Conservation (phyloP, 192 early-diverging fungal genomes). For the Coemansia sp. region DNA sequence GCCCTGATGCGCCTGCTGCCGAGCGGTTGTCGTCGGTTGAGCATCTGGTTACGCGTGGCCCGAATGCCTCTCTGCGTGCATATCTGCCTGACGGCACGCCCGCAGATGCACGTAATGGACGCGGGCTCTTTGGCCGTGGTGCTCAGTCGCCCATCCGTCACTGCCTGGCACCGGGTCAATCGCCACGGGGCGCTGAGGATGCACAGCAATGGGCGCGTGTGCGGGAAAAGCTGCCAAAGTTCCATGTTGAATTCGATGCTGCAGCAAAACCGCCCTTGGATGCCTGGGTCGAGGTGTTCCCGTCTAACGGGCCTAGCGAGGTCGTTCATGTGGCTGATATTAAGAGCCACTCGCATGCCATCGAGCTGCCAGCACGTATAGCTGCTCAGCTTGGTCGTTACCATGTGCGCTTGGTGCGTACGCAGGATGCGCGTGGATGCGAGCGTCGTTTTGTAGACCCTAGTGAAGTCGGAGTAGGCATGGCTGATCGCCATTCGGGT, state of each 20-base stretch:
- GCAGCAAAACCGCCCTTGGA: conserved; percentile 29
- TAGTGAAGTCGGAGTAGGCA: conserved; percentile 16
- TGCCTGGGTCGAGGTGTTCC: conserved; percentile 49
- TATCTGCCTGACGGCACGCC: conserved; percentile 36
- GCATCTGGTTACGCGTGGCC: conserved; percentile 24
- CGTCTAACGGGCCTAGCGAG: conserved; percentile 36
- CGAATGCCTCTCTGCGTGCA: conserved; percentile 33
- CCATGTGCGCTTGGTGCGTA: conserved; percentile 38
- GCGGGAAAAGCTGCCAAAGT: conserved; percentile 34
- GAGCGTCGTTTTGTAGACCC: conserved; percentile 38
- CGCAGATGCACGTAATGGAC: background rate
- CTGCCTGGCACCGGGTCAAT: conserved; percentile 44
- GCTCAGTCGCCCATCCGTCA: conserved; percentile 15
- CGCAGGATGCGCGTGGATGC: conserved; percentile 44
- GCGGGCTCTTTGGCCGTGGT: conserved; percentile 1
- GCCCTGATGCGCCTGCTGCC: conserved; percentile 1
- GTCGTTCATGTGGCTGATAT: conserved; percentile 30
- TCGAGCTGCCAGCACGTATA: conserved; percentile 33
- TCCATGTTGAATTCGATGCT: conserved; percentile 41
- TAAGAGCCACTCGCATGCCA: conserved; percentile 13
- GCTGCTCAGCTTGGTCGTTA: conserved; percentile 45
- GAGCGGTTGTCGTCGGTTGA: conserved; percentile 23
- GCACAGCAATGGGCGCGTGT: conserved; percentile 39
- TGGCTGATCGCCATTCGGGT: conserved; percentile 7
- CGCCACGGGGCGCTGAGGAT: conserved; percentile 15